phyloP scores from a whole-genome alignment of 2,329 filamentous ascomycete genomes.

The Claviceps digitariae region DNA sequence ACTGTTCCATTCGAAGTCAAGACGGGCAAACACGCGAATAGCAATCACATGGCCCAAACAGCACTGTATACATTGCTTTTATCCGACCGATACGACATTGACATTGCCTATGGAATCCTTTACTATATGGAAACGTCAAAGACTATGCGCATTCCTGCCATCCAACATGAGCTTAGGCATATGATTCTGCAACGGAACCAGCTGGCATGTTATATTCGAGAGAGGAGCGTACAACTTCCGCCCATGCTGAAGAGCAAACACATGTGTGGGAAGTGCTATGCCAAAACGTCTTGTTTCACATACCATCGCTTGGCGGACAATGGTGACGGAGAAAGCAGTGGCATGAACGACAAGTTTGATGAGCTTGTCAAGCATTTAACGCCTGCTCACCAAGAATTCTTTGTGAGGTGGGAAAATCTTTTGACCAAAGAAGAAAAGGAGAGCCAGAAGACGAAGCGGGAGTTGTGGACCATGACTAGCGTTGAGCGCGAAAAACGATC shows the following conservation, averaged over 20 bases:
- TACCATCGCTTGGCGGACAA: conserved; percentile 86
- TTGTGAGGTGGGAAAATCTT: conserved; percentile 86
- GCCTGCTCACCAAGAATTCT: conserved; percentile 64
- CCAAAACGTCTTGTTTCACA: conserved; percentile 78
- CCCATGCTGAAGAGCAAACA: conserved; percentile 74
- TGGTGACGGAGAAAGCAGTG: conserved; percentile 68
- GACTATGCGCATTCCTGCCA: conserved; percentile 70
- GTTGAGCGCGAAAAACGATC: conserved; percentile 75
- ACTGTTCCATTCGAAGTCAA: conserved; percentile 94
- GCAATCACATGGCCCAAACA: conserved; percentile 82
- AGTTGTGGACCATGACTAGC: conserved; percentile 94
- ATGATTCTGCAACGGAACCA: conserved; percentile 96
- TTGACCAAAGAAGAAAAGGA: conserved; percentile 92
- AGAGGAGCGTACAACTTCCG: conserved; percentile 66
- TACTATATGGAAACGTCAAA: conserved; percentile 92
- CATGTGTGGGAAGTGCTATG: conserved; percentile 78
- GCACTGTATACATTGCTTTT: conserved; percentile 85
- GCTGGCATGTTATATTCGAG: conserved; percentile 70
- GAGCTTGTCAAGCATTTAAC: conserved; percentile 69
- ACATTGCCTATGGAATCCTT: conserved; percentile 77
- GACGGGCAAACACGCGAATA: conserved; percentile 73
- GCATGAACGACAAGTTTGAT: conserved; percentile 68
- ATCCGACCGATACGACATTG: conserved; percentile 88
- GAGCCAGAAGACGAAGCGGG: conserved; percentile 70
- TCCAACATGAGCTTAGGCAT: conserved; percentile 79